These are phyloP conservation scores for Lycium ferocissimum DNA, from an alignment of 257 asterid species.

Conservation along the genomic window DNA sequence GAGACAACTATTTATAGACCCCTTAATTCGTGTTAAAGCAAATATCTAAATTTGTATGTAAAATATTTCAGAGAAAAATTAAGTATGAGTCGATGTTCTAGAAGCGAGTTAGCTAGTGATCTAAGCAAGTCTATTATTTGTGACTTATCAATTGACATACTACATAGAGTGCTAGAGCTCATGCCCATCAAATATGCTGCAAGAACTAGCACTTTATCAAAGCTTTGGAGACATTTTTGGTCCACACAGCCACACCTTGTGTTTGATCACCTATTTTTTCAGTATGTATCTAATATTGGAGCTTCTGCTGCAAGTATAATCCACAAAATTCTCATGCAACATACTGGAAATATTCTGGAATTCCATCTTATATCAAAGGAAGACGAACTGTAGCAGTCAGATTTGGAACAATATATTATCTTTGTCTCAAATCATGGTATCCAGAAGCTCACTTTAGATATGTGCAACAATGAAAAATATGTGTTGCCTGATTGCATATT, in stretches of 20 bases:
- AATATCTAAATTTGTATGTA: neutral
- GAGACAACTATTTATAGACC: neutral
- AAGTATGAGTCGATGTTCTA: neutral
- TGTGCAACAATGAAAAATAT: neutral
- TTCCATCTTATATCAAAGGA: neutral
- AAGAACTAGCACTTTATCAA: neutral
- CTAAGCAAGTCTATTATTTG: neutral
- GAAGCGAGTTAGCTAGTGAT: neutral
- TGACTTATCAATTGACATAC: neutral
- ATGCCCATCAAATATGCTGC: neutral
- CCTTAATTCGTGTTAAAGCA: neutral
- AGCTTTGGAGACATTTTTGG: neutral
- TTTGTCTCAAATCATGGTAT: no score
- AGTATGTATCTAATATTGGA: neutral
- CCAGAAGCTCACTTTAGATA: neutral
- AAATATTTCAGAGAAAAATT: neutral
- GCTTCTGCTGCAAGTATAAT: neutral
- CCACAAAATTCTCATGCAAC: constrained; percentile 20
- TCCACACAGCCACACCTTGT: neutral
- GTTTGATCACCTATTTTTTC: neutral
- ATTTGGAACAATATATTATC: no score
- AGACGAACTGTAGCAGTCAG: no score
- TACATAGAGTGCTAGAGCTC: neutral
- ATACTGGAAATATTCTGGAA: neutral
- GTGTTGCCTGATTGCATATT: neutral